Conservation (phyloP, 2,329 filamentous ascomycete genomes). For the Tothia fuscella region DNA sequence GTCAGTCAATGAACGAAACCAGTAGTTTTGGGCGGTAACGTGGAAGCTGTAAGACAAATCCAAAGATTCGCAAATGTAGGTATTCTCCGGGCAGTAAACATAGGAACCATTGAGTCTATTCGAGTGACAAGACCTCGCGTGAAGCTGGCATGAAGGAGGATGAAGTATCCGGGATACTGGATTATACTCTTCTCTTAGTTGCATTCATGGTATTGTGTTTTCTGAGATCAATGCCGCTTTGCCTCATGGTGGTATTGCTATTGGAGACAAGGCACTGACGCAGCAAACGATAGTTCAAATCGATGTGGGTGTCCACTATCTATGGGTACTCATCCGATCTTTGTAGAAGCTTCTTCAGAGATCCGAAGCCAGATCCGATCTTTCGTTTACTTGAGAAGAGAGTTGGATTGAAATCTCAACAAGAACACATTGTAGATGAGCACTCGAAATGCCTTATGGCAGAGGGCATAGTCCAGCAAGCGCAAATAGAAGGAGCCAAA, state of each 20-base stretch:
- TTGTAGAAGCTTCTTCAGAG: constrained; percentile 47
- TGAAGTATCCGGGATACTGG: constrained; percentile 43
- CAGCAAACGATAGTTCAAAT: constrained; percentile 48
- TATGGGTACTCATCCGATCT: constrained; percentile 54
- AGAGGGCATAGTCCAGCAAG: too few species aligned
- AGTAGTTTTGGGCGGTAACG: constrained; percentile 40
- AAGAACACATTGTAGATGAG: too few species aligned
- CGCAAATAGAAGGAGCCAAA: too few species aligned
- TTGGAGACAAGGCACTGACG: constrained; percentile 38
- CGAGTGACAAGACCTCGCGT: constrained; percentile 40
- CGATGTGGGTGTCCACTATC: constrained; percentile 48
- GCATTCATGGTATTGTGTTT: constrained; percentile 49
- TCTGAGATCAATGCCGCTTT: constrained; percentile 46
- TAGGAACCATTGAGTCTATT: constrained; percentile 49
- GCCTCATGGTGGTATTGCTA: constrained; percentile 42
- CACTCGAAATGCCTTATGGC: too few species aligned
- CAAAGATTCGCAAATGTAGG: constrained; percentile 46
- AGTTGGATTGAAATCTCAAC: too few species aligned
- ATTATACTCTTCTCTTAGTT: constrained; percentile 41
- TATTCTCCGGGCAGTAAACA: constrained; percentile 50
- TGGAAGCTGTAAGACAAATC: constrained; percentile 46
- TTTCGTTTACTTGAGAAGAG: too few species aligned
- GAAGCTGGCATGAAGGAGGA: constrained; percentile 45
- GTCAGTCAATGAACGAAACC: too few species aligned
- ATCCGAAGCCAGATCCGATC: too few species aligned